Percentiles rank a stretch among this genome's conserved stretches.
Evolutionary conservation across 768 basidiomycete species (phyloP).

Genomic region (Termitomyces sp.): DNA sequence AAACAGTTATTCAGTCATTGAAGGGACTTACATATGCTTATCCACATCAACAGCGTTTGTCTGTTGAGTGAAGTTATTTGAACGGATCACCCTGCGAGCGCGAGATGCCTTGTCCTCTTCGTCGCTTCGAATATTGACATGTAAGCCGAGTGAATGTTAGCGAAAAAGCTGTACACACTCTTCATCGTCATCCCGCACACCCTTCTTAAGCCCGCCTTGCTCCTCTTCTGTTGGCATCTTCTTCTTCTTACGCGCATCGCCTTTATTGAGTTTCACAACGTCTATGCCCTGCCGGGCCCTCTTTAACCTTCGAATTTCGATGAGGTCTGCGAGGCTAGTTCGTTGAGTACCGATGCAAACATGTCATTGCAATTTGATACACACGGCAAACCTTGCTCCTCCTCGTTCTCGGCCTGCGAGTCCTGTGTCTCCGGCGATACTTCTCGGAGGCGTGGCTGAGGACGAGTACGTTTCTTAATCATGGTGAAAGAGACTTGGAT

Average conservation of each 20-base stretch:
- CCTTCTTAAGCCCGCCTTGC: slow-evolving; percentile 53
- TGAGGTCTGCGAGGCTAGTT: slow-evolving; percentile 70
- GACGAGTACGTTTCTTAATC: slow-evolving; percentile 74
- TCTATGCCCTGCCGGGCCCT: slow-evolving; percentile 81
- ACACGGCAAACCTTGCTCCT: slow-evolving; percentile 47
- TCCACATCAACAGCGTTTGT: slow-evolving; percentile 95
- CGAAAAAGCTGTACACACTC: slow-evolving; percentile 40
- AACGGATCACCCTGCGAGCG: slow-evolving; percentile 67
- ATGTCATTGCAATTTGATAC: slow-evolving; percentile 17
- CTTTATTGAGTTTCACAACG: slow-evolving; percentile 75
- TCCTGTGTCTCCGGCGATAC: slow-evolving; percentile 37
- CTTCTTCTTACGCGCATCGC: slow-evolving; percentile 72
- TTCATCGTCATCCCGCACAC: slow-evolving; percentile 47
- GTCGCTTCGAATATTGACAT: slow-evolving; percentile 32
- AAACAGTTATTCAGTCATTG: background rate
- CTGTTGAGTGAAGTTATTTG: slow-evolving; percentile 96
- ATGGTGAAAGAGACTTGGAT: slow-evolving; percentile 23
- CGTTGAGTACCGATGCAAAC: slow-evolving; percentile 4
- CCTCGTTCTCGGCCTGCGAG: slow-evolving; percentile 34
- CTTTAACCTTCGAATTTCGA: slow-evolving; percentile 76
- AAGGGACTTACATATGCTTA: slow-evolving; percentile 83
- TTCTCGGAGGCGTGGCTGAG: slow-evolving; percentile 54
- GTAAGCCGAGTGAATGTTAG: background rate
- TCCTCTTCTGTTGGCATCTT: slow-evolving; percentile 47
- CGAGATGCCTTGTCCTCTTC: slow-evolving; percentile 64